Evolutionary conservation across 2,329 filamentous ascomycete species (phyloP).

Genomic region (Ophiocordyceps sinensis): DNA sequence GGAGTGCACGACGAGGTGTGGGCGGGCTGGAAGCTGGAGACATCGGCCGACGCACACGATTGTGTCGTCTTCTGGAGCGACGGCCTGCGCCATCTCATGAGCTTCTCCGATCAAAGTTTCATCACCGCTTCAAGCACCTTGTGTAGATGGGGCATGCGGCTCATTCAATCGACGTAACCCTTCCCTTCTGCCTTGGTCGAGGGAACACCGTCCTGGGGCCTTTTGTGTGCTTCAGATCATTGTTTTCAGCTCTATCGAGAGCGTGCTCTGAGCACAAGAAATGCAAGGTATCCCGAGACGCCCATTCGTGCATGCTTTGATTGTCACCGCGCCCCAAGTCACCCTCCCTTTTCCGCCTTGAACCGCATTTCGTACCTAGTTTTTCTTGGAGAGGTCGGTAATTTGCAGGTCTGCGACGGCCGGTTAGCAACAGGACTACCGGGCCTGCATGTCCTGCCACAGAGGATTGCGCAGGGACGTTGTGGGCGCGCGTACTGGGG

Average conservation of each 20-base stretch:
- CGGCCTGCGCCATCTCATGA: constrained; percentile 13
- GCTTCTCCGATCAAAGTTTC: constrained; percentile 7
- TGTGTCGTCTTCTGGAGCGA: constrained; percentile 25
- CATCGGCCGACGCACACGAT: constrained; percentile 17
- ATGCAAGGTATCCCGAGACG: constrained; percentile 42
- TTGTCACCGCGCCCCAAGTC: constrained; percentile 15
- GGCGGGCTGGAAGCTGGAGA: constrained; percentile 28
- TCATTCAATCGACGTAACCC: neutral
- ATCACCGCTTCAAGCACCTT: constrained; percentile 12
- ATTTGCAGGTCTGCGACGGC: constrained; percentile 30
- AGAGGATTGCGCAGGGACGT: neutral
- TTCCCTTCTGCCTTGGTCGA: neutral
- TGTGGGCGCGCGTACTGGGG: constrained; percentile 55
- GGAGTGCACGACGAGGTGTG: constrained; percentile 18
- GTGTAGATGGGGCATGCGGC: constrained; percentile 2
- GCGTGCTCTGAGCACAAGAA: constrained; percentile 27
- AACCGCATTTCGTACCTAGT: constrained; percentile 11
- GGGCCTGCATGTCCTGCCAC: neutral
- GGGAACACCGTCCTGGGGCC: neutral
- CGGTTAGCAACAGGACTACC: neutral
- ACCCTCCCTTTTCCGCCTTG: neutral
- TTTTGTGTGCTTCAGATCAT: constrained; percentile 17
- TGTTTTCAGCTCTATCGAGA: constrained; percentile 23
- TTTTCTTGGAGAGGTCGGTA: constrained; percentile 42
- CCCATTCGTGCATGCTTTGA: constrained; percentile 29